Evolutionary conservation across 768 basidiomycete species (phyloP), one percentile per base, ranked within the genome.

Genomic region (Tylopilus felleus): DNA sequence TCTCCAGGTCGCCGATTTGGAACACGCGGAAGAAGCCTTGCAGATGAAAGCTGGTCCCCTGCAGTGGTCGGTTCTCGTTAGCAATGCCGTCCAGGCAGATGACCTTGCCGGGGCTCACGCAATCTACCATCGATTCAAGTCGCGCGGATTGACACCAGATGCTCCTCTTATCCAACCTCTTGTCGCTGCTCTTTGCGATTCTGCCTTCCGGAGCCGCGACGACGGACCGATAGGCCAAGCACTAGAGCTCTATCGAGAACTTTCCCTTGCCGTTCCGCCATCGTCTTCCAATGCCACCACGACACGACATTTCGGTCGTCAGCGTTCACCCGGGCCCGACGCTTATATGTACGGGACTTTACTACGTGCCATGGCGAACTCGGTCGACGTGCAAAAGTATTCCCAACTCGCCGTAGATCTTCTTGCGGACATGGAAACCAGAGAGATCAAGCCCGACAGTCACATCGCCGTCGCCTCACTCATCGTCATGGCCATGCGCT

Each of bases 401-500:
- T 72, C 76, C 53, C 72, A 76, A 5, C 66, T 77, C 8, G 77
- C 80, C 0, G 59, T 78, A 33, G 67, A 74, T 9, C 73, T 94
- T 23, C 60, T 91, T 17, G 74, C 80, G 36, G 88, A 92, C 58
- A 88, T 94, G 83, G 74, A 81, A 40, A 51, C 61, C 4, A 78
- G 81, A 31, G 66, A 73, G 5, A 64, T 90, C 22, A 63, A 75
- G 0, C 63, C 75, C 60, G 69, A 78, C 51, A 72, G 77, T 52
- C 76, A 75, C 33, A 62, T 76, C 59, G 74, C 79, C 19, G 62
- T 73, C 13, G 74, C 81, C 5, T 79, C 82, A 2, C 70, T 82
- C 35, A 77, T 86, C 41, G 77, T 87, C 47, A 69, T 88, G 42
- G 78, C 83, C 44, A 92, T 95, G 84, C 80, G 80, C 23, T 71